Base-by-base conservation (phyloP, 495 filamentous ascomycete genomes). In the Tuber calosporum region DNA sequence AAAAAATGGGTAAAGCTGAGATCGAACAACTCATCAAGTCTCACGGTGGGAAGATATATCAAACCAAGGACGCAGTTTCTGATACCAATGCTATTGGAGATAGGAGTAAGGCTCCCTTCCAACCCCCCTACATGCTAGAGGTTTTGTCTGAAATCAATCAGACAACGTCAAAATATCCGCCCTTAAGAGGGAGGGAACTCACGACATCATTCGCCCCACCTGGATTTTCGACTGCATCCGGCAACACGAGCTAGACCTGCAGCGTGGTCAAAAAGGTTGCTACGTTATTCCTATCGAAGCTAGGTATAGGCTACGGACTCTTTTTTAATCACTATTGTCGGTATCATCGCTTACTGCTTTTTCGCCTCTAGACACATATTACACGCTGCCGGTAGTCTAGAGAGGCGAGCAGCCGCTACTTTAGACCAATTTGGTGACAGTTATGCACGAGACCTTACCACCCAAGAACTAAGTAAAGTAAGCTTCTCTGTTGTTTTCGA, bases 1-100 rank as follows among this genome's bases (percentile, higher is more conserved):
- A 79, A 4, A 94, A 93, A 83, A 91, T 88, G 79, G 85, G 87
- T 40, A 98, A 97, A 80, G 84, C 87, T 0, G 89, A 94, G 69
- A 83, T 98, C n/a, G 94, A 98, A 81, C 86, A 89, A 62, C 84
- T 98, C 1, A 87, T 97, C 78, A 98, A 97, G 82, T 86, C 88
- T 34, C 88, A 98, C 72, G 96, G 95, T 36, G 95, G 93, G n/a
- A 88, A 84, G 48, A 87, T 97, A 66, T 90, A 89, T 66, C 93
- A 97, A 81, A 89, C 87, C 11, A 87, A 92, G 38, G 89, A 83
- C 67, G 86, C 89, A 17, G 86, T 83, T 22, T 82, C 86, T 5
- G 83, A 85, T 58, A 91, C 89, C 42, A 83, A 95, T 42, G 87
- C 91, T 73, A 83, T 99, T 66, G 93, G 90, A 4, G 96, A 98